Conservation (phyloP, 805 yeast genomes). For the Zygoascus tannicola region DNA sequence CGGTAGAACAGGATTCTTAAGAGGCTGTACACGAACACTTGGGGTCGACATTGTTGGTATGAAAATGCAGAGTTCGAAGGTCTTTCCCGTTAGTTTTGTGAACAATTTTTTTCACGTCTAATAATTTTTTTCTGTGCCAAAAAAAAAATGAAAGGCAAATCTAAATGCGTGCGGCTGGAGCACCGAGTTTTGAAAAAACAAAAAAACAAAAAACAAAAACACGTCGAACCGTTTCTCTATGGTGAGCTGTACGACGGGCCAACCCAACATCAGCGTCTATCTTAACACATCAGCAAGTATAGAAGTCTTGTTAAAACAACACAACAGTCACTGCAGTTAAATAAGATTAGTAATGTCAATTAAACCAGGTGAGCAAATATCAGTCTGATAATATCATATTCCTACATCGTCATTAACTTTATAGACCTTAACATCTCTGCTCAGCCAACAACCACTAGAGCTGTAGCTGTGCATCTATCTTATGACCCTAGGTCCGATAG, state of each 20-base stretch:
- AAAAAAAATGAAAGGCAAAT: no score
- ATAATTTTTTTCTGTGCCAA: background rate
- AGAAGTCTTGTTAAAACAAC: background rate
- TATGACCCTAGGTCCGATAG: slow-evolving; percentile 62
- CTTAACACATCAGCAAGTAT: no score
- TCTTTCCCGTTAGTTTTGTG: no score
- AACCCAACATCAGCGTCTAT: no score
- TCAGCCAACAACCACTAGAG: slow-evolving; percentile 69
- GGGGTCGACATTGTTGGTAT: slow-evolving; percentile 68
- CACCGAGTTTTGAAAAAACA: no score
- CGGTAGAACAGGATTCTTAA: slow-evolving; percentile 68
- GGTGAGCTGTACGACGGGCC: no score
- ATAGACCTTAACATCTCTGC: slow-evolving; percentile 49
- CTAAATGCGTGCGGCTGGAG: background rate
- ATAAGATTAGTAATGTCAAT: slow-evolving; percentile 8
- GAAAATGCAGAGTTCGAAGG: no score
- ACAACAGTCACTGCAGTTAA: background rate
- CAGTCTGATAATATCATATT: background rate
- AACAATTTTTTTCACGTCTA: no score
- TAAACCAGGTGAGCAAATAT: slow-evolving; percentile 6
- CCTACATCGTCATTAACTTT: background rate
- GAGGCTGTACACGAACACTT: slow-evolving; percentile 53
- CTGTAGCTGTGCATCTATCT: slow-evolving; percentile 59
- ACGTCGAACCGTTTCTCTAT: no score
- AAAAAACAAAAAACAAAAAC: no score